Conservation (phyloP, 768 basidiomycete species). For the Leccinum incarnatum region DNA sequence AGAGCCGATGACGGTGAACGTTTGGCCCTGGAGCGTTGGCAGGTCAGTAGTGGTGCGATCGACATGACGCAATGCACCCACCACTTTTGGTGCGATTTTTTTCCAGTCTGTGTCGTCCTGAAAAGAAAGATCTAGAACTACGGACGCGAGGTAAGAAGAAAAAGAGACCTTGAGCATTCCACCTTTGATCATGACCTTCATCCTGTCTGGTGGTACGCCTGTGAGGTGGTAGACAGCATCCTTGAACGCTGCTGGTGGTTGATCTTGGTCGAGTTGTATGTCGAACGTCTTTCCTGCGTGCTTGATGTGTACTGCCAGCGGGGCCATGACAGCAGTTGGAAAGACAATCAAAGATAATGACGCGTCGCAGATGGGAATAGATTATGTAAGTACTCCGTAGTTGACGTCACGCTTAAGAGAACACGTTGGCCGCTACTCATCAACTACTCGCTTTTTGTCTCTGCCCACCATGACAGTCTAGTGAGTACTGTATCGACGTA, state of each 20-base stretch:
- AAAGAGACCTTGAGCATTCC: slow-evolving; percentile 76
- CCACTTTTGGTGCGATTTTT: slow-evolving; percentile 80
- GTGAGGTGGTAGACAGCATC: slow-evolving; percentile 76
- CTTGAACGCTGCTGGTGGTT: slow-evolving; percentile 74
- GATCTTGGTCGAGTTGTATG: slow-evolving; percentile 69
- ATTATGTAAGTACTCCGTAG: slow-evolving; percentile 21
- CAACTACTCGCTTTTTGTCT: neutral
- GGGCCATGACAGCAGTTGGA: slow-evolving; percentile 49
- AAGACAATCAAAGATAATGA: slow-evolving; percentile 4
- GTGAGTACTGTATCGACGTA: slow-evolving; percentile 20
- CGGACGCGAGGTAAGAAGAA: neutral
- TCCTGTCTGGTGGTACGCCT: slow-evolving; percentile 84
- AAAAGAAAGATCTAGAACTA: neutral
- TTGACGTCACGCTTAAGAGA: slow-evolving; percentile 28
- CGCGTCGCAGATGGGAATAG: slow-evolving; percentile 31
- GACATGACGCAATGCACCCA: slow-evolving; percentile 34
- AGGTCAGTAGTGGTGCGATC: neutral
- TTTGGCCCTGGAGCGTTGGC: slow-evolving; percentile 62
- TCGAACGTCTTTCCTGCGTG: slow-evolving; percentile 81
- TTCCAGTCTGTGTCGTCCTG: slow-evolving; percentile 87
- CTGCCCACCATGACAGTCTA: slow-evolving; percentile 47
- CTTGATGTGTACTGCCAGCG: slow-evolving; percentile 78
- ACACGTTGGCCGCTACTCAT: slow-evolving; percentile 21
- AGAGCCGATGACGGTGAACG: slow-evolving; percentile 90
- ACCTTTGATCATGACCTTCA: slow-evolving; percentile 98